Evolutionary conservation across 371 early-diverging fungal species (phyloP), one percentile per base, ranked within the genome.

Genomic region (Rhizomucor pusillus): DNA sequence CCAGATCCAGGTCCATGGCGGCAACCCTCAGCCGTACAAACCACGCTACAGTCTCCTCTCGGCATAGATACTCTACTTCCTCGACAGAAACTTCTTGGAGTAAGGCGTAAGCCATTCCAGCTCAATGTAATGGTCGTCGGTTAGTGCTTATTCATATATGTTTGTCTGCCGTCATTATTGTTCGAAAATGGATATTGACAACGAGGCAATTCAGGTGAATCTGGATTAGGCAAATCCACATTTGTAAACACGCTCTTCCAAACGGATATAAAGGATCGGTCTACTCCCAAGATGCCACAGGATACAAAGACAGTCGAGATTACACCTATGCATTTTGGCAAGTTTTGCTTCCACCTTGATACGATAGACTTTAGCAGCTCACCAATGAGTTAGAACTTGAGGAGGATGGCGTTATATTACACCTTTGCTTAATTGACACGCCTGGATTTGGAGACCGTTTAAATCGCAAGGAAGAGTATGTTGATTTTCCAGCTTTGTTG

Each of bases 391-490:
- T 39, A 80, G 94, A 95, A 57, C 77, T 95, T 75, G 88, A 88
- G 52, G 96, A 95, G 72, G 93, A 94, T 52, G 93, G 94, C 7
- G 84, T 90, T 54, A 88, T 86, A 59, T 77, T 97, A 47, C 79
- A 88, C 47, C 81, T 97, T 16, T 91, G 93, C 22, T 80, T 95
- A 49, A 85, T 97, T 50, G 97, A 97, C 69, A 96, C 97, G 4
- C 97, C 98, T 13, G 98, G 97, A 9, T 97, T 95, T 71, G 97
- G 95, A 34, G 94, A 95, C 69, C 85, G 84, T 43, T 58, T 88
- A 37, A 82, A 88, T 65, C 79, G 89, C 55, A 81, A 80, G 50
- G 80, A 88, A 62, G 92, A 97, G 89, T 84, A 74, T 41, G 76
- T 75, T n/a, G n/a, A n/a, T n/a, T n/a, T n/a, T n/a, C n/a, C n/a